Evolutionary conservation across 192 early-diverging fungal genomes (phyloP).

Genomic region (Chytriomyces sp.): DNA sequence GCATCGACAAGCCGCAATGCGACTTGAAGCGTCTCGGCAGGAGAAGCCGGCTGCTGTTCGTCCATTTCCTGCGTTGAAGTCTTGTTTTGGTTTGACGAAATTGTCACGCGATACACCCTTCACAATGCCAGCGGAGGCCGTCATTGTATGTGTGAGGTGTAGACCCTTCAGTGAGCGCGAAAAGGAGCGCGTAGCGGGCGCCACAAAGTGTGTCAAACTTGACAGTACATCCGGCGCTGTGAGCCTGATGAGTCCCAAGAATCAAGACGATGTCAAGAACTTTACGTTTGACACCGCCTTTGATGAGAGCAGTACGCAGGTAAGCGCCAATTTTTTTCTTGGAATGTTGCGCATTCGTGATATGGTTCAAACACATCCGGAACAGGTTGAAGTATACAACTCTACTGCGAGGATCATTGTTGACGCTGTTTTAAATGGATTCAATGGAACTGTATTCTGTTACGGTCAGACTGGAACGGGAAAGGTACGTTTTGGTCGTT

Average conservation of each 20-base stretch:
- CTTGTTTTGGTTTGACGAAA: too few relatives aligned
- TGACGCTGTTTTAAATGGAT: conserved; percentile 59
- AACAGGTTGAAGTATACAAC: conserved; percentile 60
- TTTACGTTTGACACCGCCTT: conserved; percentile 66
- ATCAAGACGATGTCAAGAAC: conserved; percentile 49
- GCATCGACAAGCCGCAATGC: conserved; percentile 34
- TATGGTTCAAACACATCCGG: not conserved
- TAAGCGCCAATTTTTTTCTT: conserved; percentile 30
- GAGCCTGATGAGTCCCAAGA: conserved; percentile 50
- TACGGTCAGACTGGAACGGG: conserved; percentile 63
- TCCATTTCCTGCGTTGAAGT: not conserved
- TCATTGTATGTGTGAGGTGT: conserved; percentile 58
- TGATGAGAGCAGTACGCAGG: conserved; percentile 58
- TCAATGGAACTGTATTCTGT: conserved; percentile 67
- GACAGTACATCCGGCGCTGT: conserved; percentile 42
- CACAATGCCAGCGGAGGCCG: conserved; percentile 36
- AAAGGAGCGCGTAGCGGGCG: conserved; percentile 44
- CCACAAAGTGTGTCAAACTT: conserved; percentile 51
- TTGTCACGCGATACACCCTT: not conserved
- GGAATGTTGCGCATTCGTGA: not conserved
- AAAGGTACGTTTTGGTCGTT: conserved; percentile 31
- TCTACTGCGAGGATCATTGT: conserved; percentile 59
- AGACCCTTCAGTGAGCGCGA: conserved; percentile 63
- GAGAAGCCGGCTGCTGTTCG: not conserved
- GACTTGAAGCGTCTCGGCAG: conserved; percentile 27